Evolutionary conservation across 169 alveolate species (phyloP), one percentile per base, ranked within the genome.

Genomic region (Babesia caballi): DNA sequence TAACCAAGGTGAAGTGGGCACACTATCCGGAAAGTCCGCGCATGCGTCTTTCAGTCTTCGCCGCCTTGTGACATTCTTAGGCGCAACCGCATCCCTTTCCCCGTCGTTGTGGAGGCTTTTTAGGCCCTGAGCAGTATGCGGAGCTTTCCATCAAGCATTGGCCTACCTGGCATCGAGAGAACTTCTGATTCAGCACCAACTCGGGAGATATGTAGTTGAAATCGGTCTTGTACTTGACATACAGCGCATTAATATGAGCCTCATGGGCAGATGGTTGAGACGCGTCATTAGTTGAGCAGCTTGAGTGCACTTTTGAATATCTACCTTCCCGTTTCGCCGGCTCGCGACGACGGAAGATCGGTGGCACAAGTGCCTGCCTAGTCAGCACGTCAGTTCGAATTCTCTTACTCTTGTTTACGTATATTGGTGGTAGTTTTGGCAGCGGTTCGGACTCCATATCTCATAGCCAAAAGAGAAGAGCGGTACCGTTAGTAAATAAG

Each of bases 301-400:
- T 25, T 15, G 52, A 33, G 25, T 67, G 68, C 33, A 67, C 68
- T 38, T 30, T 53, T 30, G 44, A 36, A 53, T 67, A 67, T 53
- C 32, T 67, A 30, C 42, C 58, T 42, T 67, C 68, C 9, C 69
- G 56, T 32, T 67, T 67, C 32, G 27, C n/a, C 40, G 32, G 25
- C 19, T 67, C 78, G 14, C 58, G 36, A 17, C 67, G 60, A 25
- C 73, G 53, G 74, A 77, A 68, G 12, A 77, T 77, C n/a, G 85
- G 85, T 35, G 85, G 66, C 2, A 77, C 73, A 21, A 66, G 47
- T 1, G 85, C 85, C 67, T 77, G 85, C 9, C 85, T 38, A 2
- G 85, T 50, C 42, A 77, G 46, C n/a, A 77, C 66, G 36, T 77
- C 85, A 12, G 71, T 71, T 25, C 70, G 60, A 5, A 66, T 53